Percentiles rank a stretch among this genome's conserved stretches.
Evolutionary conservation across 2,329 filamentous ascomycete genomes (phyloP).

Genomic region (Sporothrix protearum): DNA sequence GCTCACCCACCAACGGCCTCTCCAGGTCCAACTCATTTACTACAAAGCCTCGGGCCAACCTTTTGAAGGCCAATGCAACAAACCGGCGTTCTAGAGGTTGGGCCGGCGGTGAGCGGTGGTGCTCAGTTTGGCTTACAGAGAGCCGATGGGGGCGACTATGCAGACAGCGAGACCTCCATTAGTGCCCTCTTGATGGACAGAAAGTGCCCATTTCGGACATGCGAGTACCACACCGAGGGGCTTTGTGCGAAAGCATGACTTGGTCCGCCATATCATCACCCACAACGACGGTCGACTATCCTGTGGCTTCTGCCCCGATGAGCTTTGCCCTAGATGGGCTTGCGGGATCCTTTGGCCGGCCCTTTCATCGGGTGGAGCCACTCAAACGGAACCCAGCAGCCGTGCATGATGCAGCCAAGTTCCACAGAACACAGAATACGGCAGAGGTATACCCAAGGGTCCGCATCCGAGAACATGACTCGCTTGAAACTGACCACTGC

Average conservation of each 20-base stretch:
- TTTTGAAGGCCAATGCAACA: background rate
- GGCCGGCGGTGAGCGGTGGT: too few species aligned
- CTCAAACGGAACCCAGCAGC: background rate
- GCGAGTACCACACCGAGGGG: background rate
- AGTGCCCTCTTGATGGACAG: background rate
- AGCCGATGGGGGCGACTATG: background rate
- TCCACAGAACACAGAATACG: background rate
- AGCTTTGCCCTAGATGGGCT: background rate
- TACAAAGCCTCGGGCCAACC: background rate
- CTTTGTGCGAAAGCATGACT: background rate
- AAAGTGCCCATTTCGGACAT: background rate
- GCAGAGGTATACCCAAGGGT: background rate
- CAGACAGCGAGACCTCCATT: background rate
- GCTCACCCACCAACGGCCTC: background rate
- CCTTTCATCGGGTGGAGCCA: background rate
- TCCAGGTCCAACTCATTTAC: background rate
- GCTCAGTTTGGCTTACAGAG: background rate
- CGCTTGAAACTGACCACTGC: background rate
- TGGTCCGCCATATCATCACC: background rate
- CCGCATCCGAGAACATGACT: background rate
- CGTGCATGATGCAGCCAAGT: background rate
- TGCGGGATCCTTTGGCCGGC: background rate
- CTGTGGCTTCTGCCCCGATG: background rate
- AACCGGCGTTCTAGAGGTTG: background rate
- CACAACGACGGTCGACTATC: background rate